Evolutionary conservation across 2,329 filamentous ascomycete species (phyloP).

Genomic region (Monosporascus sp.): DNA sequence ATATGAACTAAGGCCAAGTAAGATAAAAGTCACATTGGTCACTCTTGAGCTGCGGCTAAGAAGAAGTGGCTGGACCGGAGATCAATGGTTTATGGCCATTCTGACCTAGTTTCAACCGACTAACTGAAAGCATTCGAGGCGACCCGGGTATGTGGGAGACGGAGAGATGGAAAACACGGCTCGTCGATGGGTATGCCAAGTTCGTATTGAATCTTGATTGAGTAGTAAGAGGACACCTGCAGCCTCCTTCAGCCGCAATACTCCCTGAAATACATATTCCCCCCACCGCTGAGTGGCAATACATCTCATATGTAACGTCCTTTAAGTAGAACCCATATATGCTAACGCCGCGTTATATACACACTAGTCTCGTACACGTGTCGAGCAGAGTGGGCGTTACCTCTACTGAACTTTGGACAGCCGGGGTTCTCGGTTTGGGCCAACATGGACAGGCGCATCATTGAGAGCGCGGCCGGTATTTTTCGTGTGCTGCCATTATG

Average conservation of each 20-base stretch:
- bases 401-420: neutral
- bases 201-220: no score
- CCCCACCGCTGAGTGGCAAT: neutral
- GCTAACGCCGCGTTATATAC: neutral
- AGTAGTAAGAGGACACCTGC: no score
- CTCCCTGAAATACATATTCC: no score
- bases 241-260: no score
- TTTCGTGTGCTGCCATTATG: constrained; percentile 46
- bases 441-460: constrained; percentile 7
- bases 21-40: neutral
- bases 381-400: neutral
- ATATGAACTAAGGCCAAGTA: neutral
- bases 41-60: neutral
- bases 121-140: no score
- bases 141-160: no score
- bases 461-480: constrained; percentile 32
- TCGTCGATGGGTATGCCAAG: no score
- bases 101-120: no score
- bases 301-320: no score
- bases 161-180: no score
- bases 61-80: constrained; percentile 7
- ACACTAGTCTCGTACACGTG: neutral
- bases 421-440: neutral
- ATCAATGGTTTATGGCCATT: neutral
- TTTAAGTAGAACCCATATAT: neutral